A percentile compares a stretch with the other conserved stretches of the same genome.
These are phyloP conservation scores for Albizia julibrissin DNA, from an alignment of 306 rosid species.

Conservation along the genomic window DNA sequence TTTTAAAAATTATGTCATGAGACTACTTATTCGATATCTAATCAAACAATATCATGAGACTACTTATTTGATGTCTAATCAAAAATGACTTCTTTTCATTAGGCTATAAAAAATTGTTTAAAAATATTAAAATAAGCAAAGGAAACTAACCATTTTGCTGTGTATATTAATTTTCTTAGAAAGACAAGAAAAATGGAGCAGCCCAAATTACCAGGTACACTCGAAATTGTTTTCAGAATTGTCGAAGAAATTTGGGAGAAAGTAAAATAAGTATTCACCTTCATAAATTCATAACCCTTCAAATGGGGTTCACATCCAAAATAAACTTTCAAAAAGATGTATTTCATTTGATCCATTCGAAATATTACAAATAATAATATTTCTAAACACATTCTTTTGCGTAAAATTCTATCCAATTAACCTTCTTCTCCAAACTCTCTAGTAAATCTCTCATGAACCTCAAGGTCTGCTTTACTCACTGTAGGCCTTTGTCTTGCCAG, in stretches of 20 bases:
- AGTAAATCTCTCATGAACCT: conserved; percentile 92
- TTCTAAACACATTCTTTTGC: conserved; percentile 34
- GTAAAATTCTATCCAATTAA: conserved; percentile 51
- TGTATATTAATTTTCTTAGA: too few relatives aligned
- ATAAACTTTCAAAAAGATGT: conserved; percentile 24
- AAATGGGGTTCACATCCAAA: conserved; percentile 49
- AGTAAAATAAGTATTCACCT: conserved; percentile 40
- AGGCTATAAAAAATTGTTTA: too few relatives aligned
- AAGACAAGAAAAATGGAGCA: too few relatives aligned
- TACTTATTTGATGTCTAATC: too few relatives aligned
- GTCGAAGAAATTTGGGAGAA: conserved; percentile 29
- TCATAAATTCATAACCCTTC: conserved; percentile 41
- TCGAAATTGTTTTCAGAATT: neutral
- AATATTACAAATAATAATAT: conserved; percentile 42
- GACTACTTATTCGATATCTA: too few relatives aligned
- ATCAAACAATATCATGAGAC: too few relatives aligned
- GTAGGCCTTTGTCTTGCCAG: conserved; percentile 98
- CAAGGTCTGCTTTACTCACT: conserved; percentile 88
- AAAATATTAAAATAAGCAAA: too few relatives aligned
- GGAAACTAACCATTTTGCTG: too few relatives aligned
- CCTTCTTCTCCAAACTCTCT: conserved; percentile 99
- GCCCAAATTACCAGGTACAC: neutral
- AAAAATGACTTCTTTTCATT: too few relatives aligned
- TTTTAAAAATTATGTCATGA: too few relatives aligned
- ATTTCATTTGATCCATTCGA: conserved; percentile 47